Evolutionary conservation across 805 yeast genomes (phyloP), one percentile per base, ranked within the genome.

Genomic region (Candida argentea): DNA sequence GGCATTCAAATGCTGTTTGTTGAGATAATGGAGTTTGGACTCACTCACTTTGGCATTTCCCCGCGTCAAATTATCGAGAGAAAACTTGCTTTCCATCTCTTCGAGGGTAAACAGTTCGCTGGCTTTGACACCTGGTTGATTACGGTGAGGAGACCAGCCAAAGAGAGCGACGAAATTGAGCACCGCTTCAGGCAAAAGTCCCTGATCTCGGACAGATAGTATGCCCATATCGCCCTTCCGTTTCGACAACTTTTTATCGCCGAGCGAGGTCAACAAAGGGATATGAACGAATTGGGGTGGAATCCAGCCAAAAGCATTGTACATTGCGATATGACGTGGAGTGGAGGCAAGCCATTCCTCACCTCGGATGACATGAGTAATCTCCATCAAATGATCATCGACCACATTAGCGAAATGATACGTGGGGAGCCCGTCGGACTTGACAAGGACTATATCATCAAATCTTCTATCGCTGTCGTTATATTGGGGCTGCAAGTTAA

Each of bases 261-360:
- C 62, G 4, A 73, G 46, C 3, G 84, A 73, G 0, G 95, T 86
- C 31, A 91, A 54, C 21, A 91, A 57, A 1, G 99, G 98, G 27
- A 91, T 80, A 48, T 91, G 99, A n/a, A 81, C 65, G 48, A 73
- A 91, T 12, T 64, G 44, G 0, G 99, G 98, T 1, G 80, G 73
- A 0, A 44, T 38, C 96, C 96, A 89, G 0, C 82, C 84, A 47
- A 89, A 78, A 0, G 95, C 94, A 11, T 67, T 42, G 48, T 91
- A 93, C 28, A 91, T 50, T 0, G 95, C 89, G 25, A 86, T 65
- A 45, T 91, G 98, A 43, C 87, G 89, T 2, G 96, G 95, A 0
- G 98, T 91, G 0, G 97, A 84, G 1, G 94, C 81, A 7, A 91
- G 57, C 98, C 99, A 91, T 51, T 91, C 98, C 46, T 91, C 98